phyloP scores from a whole-genome alignment of 78 protist species.

The Cavenderia fasciculata region DNA sequence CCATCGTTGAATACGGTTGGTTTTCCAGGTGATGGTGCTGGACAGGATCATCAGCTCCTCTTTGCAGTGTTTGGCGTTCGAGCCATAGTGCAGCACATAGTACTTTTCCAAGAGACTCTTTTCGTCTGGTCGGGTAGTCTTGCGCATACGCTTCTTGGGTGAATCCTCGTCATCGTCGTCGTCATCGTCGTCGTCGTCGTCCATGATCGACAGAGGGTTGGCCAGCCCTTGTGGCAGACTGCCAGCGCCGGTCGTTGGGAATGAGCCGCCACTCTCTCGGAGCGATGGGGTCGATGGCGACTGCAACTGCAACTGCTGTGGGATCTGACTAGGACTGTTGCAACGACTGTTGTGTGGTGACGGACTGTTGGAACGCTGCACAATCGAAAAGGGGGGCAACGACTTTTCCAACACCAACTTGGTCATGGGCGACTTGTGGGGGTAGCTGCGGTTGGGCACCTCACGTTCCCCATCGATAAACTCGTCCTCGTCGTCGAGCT shows the following conservation, averaged over 20 bases:
- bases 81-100: conserved; percentile 23
- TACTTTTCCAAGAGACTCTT: conserved; percentile 27
- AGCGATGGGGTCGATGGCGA: conserved; percentile 9
- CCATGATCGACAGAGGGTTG: neutral
- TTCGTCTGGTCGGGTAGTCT: conserved; percentile 68
- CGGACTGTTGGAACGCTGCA: neutral
- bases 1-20: conserved; percentile 70
- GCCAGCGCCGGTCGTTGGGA: neutral
- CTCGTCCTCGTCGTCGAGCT: conserved; percentile 24
- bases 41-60: conserved; percentile 39
- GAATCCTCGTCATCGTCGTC: conserved; percentile 58
- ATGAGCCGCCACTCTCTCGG: neutral
- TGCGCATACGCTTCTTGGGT: conserved; percentile 68
- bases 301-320: neutral
- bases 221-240: neutral
- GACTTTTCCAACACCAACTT: conserved; percentile 4
- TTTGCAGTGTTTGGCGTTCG: conserved; percentile 36
- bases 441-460: neutral
- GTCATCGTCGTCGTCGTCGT: conserved; percentile 14
- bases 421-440: conserved; percentile 12
- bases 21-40: conserved; percentile 17
- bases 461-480: conserved; percentile 30
- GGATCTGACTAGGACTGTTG: neutral
- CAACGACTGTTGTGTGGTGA: conserved; percentile 13
- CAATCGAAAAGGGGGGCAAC: neutral